Evolutionary conservation across 257 asterid species (phyloP).

Genomic region (Solanum dulcamara): DNA sequence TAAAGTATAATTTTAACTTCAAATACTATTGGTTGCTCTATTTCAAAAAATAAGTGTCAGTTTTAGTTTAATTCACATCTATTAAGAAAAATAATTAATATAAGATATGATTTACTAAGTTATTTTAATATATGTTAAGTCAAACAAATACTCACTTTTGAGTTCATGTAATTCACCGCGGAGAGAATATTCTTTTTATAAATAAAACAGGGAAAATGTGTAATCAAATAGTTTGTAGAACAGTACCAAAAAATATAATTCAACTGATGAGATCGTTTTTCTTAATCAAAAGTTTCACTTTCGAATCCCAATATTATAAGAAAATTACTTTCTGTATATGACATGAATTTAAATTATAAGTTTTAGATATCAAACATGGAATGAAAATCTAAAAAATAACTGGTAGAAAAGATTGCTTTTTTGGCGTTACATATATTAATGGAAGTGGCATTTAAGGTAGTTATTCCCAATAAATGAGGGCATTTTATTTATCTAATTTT

Average conservation of each 20-base stretch:
- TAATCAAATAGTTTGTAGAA: background rate
- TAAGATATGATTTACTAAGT: too few relatives aligned
- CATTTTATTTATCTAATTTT: background rate
- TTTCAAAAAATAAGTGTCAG: too few relatives aligned
- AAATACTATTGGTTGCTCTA: too few relatives aligned
- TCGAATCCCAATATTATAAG: background rate
- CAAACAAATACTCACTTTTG: background rate
- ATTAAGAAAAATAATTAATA: too few relatives aligned
- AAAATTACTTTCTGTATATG: too few relatives aligned
- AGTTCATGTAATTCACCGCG: background rate
- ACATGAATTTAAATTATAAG: too few relatives aligned
- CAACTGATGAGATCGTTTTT: too few relatives aligned
- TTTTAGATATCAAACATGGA: too few relatives aligned
- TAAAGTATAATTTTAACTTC: too few relatives aligned
- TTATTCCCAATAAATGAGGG: background rate
- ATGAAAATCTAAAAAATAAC: too few relatives aligned
- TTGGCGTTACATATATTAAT: background rate
- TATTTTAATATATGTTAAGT: background rate
- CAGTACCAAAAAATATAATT: background rate
- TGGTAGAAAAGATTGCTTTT: too few relatives aligned
- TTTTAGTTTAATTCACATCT: too few relatives aligned
- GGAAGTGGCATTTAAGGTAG: background rate
- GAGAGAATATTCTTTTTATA: background rate
- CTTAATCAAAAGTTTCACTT: background rate
- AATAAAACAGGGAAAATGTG: background rate